These are phyloP conservation scores for Cryptosporidium ubiquitum DNA, from an alignment of 169 alveolate genomes.

Conservation along the genomic window DNA sequence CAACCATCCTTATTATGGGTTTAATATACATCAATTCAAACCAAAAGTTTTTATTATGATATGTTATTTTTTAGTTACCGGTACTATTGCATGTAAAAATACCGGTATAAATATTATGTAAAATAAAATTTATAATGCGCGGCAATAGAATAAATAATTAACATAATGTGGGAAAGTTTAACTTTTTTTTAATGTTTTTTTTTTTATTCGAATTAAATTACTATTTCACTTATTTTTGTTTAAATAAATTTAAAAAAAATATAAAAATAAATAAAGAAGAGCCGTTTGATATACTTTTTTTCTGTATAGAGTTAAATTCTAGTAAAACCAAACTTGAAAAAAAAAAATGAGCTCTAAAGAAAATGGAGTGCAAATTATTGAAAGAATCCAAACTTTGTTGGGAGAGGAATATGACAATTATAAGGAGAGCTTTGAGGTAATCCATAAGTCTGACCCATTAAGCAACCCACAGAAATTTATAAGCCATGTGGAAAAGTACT, in stretches of 20 bases:
- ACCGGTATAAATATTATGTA: neutral
- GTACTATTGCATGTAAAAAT: neutral
- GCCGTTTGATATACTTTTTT: neutral
- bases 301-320: neutral
- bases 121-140: neutral
- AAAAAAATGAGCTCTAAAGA: conserved; percentile 28
- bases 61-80: too few species aligned
- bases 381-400: conserved; percentile 16
- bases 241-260: neutral
- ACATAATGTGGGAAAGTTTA: neutral
- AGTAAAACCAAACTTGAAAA: neutral
- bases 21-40: too few species aligned
- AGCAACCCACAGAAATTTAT: conserved; percentile 53
- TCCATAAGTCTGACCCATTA: conserved; percentile 40
- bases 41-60: too few species aligned
- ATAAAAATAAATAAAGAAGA: neutral
- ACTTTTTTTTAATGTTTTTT: too few species aligned
- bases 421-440: conserved; percentile 54
- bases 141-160: neutral
- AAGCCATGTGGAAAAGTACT: conserved; percentile 54
- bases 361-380: conserved; percentile 22
- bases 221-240: neutral
- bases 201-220: too few species aligned
- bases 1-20: too few species aligned
- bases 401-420: conserved; percentile 66